A percentile compares a stretch with the other conserved stretches of the same genome.
phyloP scores from a whole-genome alignment of 2,329 filamentous ascomycete genomes.

The Pleurostoma richardsiae region DNA sequence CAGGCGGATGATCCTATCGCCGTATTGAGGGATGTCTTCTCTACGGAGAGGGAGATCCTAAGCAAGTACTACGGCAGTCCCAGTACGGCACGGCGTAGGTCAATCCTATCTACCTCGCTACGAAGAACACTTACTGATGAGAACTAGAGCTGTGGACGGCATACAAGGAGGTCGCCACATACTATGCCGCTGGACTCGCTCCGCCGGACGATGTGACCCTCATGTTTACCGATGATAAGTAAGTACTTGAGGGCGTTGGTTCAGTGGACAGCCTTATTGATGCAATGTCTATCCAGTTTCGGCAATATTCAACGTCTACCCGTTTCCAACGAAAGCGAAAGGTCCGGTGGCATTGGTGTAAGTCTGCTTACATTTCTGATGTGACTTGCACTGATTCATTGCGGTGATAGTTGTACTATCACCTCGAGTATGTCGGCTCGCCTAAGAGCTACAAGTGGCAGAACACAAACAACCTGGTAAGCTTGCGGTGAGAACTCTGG shows the following conservation, averaged over 20 bases:
- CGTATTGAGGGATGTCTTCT: constrained; percentile 47
- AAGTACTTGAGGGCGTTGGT: too few species aligned
- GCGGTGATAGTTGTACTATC: constrained; percentile 34
- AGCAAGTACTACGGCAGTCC: constrained; percentile 40
- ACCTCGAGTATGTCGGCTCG: constrained; percentile 58
- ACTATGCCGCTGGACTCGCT: constrained; percentile 54
- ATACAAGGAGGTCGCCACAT: constrained; percentile 61
- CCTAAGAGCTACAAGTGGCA: constrained; percentile 58
- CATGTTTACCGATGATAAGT: constrained; percentile 58
- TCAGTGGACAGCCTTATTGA: too few species aligned
- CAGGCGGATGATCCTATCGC: constrained; percentile 43
- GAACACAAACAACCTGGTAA: constrained; percentile 53
- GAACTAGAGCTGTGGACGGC: constrained; percentile 53
- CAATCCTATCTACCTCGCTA: background rate
- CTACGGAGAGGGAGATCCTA: constrained; percentile 49
- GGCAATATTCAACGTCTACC: constrained; percentile 56
- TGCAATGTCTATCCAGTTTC: constrained; percentile 27
- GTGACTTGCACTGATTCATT: background rate
- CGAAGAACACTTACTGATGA: background rate
- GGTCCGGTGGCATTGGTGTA: constrained; percentile 55
- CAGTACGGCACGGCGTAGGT: constrained; percentile 35
- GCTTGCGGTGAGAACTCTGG: background rate
- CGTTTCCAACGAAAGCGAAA: constrained; percentile 40
- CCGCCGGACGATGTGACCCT: constrained; percentile 59
- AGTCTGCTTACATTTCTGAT: too few species aligned